Evolutionary conservation across 306 rosid species (phyloP).

Genomic region (Parietaria judaica): DNA sequence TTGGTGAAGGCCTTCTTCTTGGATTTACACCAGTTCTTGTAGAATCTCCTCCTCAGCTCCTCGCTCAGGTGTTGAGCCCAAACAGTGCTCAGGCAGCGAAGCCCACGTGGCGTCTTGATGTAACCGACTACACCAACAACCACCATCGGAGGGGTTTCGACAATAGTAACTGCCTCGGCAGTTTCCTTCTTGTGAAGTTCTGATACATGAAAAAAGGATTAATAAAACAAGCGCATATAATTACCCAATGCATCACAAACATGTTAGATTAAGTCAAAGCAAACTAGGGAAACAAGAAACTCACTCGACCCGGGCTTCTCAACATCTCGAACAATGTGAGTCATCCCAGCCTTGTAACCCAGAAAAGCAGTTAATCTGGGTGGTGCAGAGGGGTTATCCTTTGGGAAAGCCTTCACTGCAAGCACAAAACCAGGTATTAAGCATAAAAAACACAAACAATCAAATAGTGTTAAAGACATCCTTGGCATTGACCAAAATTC

Average conservation of each 20-base stretch:
- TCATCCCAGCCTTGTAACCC: slow-evolving; percentile 17
- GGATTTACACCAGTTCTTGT: slow-evolving; percentile 17
- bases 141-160: slow-evolving; percentile 11
- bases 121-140: slow-evolving; percentile 15
- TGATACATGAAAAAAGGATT: not conserved
- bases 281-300: not conserved
- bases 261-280: no score
- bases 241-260: no score
- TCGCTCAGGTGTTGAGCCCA: slow-evolving; percentile 16
- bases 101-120: slow-evolving; percentile 15
- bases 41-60: slow-evolving; percentile 15
- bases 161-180: slow-evolving; percentile 11
- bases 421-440: not conserved
- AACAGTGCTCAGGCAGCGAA: slow-evolving; percentile 11
- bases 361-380: slow-evolving; percentile 7
- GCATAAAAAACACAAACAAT: not conserved
- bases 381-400: slow-evolving; percentile 4
- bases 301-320: slow-evolving; percentile 16
- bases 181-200: slow-evolving; percentile 18
- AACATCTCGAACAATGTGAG: slow-evolving; percentile 15
- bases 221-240: no score
- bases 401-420: slow-evolving; percentile 17
- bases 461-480: not conserved
- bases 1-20: slow-evolving; percentile 17
- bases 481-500: not conserved